Evolutionary conservation across 805 yeast species (phyloP), one percentile per base, ranked within the genome.

Genomic region (Soucietia sequanensis): DNA sequence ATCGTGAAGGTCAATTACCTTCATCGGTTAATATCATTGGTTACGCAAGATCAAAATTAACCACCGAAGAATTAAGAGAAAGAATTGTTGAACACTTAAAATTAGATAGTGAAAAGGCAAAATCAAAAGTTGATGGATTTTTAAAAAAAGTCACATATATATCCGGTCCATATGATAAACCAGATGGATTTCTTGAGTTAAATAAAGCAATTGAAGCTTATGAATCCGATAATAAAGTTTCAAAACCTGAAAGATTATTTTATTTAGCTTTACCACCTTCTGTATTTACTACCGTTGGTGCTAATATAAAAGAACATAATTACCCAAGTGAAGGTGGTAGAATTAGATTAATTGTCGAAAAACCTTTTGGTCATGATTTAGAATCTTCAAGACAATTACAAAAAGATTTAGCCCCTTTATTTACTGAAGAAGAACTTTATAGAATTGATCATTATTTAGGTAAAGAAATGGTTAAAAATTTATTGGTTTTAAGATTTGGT

Each of bases 371-470:
- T 43, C 93, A 80, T 60, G 98, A 93, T 60, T 76, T 93, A 51
- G 76, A 73, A 41, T 72, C 88, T 34, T 80, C 95, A 4, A 76
- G 87, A 52, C 81, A 78, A 50, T 70, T 93, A 56, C 96, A 89
- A 68, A 54, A 66, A 37, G 74, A 77, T 42, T 73, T 93, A 51
- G 79, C 90, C 12, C 98, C 98, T 13, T 65, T 90, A 32, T 91
- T 90, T 78, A 64, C 77, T 17, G 99, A 93, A 65, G 90, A 84
- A 4, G 98, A 93, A 69, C 70, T 91, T 31, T 93, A 76, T 72
- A 82, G 99, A 71, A 93, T 93, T 51, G 99, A 93, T 67, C 99
- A 93, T 66, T 93, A 93, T 60, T 73, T 93, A 52, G 99, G 99
- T 48, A 93, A 93, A 69, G 99, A 93, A 69, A 80, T 93, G 90